phyloP scores from a whole-genome alignment of 192 early-diverging fungal species.

The Paraglomus occultum region DNA sequence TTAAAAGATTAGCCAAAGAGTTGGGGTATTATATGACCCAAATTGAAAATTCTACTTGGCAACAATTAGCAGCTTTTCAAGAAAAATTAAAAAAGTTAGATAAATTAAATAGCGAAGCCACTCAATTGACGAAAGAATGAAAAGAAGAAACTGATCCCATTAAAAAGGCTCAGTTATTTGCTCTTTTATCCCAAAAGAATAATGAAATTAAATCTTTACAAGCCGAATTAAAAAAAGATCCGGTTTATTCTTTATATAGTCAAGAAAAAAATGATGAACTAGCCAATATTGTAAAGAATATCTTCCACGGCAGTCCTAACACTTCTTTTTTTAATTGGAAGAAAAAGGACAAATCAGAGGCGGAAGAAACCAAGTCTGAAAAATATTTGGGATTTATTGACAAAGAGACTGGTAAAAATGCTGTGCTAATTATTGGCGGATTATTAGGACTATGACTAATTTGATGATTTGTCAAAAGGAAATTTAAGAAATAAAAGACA shows the following conservation, averaged over 20 bases:
- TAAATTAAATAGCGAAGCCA: background rate
- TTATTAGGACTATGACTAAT: no score
- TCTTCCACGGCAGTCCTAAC: background rate
- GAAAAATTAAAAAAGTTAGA: constrained; percentile 6
- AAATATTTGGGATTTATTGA: constrained; percentile 14
- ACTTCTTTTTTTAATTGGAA: background rate
- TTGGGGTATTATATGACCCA: background rate
- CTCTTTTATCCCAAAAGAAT: background rate
- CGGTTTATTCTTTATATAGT: background rate
- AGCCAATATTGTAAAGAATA: background rate
- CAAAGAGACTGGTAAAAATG: background rate
- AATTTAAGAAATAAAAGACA: no score
- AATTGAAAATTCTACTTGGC: constrained; percentile 14
- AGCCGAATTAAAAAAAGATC: constrained; percentile 8
- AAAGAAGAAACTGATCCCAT: background rate
- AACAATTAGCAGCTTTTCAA: background rate
- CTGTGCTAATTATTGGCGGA: no score
- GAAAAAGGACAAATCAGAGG: background rate
- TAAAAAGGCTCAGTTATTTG: background rate
- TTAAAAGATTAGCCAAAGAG: background rate
- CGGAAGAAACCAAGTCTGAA: background rate
- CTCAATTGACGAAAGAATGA: background rate
- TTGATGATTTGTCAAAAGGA: no score
- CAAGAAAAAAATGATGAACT: background rate
- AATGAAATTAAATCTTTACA: background rate